Conservation (phyloP, 768 basidiomycete genomes). For the Mrakia frigida region DNA sequence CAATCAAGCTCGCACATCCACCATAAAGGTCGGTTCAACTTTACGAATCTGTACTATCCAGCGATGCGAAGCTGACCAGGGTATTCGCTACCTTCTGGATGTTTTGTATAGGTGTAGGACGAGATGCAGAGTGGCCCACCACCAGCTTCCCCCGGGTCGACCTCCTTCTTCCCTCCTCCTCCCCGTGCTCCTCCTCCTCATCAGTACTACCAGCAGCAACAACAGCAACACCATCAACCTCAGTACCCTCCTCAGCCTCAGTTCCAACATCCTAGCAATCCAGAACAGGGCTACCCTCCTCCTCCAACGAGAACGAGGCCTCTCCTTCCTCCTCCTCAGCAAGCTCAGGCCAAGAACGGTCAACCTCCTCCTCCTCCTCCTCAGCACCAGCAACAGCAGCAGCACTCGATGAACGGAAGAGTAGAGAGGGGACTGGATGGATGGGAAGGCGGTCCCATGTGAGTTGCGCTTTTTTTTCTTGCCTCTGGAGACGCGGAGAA, state of each 20-base stretch:
- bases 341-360: background rate
- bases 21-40: too few species aligned
- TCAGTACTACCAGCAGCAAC: constrained; percentile 28
- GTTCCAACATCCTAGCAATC: background rate
- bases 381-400: background rate
- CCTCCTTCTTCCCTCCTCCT: background rate
- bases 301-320: constrained; percentile 22
- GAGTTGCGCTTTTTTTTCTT: constrained; percentile 32
- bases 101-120: too few species aligned
- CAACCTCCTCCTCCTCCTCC: background rate
- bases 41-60: too few species aligned
- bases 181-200: background rate
- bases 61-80: too few species aligned
- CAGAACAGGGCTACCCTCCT: background rate
- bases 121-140: background rate
- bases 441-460: constrained; percentile 38
- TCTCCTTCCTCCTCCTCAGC: constrained; percentile 38
- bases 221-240: constrained; percentile 2
- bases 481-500: background rate
- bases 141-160: background rate
- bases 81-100: too few species aligned
- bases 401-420: background rate
- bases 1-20: too few species aligned
- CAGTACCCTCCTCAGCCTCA: background rate
- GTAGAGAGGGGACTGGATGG: background rate